phyloP scores from a whole-genome alignment of 306 rosid genomes.

The Dalbergia oliveri region DNA sequence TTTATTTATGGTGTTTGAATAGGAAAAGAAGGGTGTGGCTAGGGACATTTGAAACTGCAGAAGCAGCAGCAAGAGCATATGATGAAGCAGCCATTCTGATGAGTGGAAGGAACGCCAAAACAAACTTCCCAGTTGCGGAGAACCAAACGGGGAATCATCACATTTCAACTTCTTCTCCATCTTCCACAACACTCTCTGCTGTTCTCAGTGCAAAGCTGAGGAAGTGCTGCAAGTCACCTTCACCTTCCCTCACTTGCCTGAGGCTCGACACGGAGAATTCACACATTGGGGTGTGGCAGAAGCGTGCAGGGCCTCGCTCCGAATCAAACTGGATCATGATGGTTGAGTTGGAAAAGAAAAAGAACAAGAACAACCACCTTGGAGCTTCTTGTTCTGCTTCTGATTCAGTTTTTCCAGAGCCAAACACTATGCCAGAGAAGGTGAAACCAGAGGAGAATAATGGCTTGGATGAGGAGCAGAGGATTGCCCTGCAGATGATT shows the following conservation, averaged over 20 bases:
- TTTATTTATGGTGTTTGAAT: conserved; percentile 30
- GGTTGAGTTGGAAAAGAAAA: conserved; percentile 66
- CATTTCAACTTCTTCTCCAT: neutral
- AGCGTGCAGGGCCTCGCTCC: conserved; percentile 64
- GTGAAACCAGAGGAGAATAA: conserved; percentile 46
- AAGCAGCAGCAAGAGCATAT: conserved; percentile 89
- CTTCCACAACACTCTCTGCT: conserved; percentile 53
- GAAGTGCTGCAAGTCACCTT: conserved; percentile 74
- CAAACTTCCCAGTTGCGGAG: conserved; percentile 70
- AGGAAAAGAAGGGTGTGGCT: conserved; percentile 98
- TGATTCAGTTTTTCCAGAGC: neutral
- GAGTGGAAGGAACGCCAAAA: conserved; percentile 88
- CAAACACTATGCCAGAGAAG: conserved; percentile 22
- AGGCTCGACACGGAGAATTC: conserved; percentile 84
- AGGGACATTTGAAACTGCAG: conserved; percentile 89
- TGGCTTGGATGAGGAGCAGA: conserved; percentile 66
- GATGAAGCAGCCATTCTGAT: conserved; percentile 90
- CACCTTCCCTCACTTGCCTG: conserved; percentile 83
- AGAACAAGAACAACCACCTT: conserved; percentile 33
- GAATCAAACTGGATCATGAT: conserved; percentile 88
- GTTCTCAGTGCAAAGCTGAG: conserved; percentile 72
- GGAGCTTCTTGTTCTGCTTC: neutral
- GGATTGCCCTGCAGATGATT: conserved; percentile 80
- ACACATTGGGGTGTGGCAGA: conserved; percentile 88
- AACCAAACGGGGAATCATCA: conserved; percentile 22